Base-by-base conservation (phyloP, 257 asterid species). In the Handroanthus guayacan region DNA sequence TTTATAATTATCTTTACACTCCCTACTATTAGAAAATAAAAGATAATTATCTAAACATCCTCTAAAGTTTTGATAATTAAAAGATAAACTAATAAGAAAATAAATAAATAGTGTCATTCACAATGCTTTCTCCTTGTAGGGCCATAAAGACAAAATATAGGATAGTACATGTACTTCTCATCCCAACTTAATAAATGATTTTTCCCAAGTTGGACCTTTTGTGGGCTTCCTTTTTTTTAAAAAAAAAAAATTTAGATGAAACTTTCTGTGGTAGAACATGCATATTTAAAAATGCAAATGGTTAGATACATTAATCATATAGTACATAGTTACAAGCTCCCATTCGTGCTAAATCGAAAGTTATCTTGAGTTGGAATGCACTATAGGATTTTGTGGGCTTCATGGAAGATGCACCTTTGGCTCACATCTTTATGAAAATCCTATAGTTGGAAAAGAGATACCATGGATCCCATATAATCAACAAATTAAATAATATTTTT, bases 331-430 rank as follows among this genome's bases (percentile, higher is more conserved):
- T 62, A 75, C 74, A 44, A 54, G 5, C 43, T 11, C 47, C 65
- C 72, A 74, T 50, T 38, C 51, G 45, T 74, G 62, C 72, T 51
- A 37, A 47, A 5, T 36, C 11, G 64, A 74, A 16, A 20, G 37
- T 9, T 55, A 34, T 55, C 52, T 13, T 5, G 52, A 75, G 68
- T 76, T 65, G 74, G 80, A 45, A 62, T 67, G 69, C 75, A 67
- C 75, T 56, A 43, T 5, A 68, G 11, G 39, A 45, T 67, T 56
- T 67, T 56, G 80, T 76, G 79, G 79, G 73, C 57, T 75, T 75
- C 66, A 17, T 38, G 18, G 48, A 75, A 75, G 78, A 75, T 75
- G 72, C 6, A 63, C 31, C 13, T 5, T 63, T 62, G 10, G 34
- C 51, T 63, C 36, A 63, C 36, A 63, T 63, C 69, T 63, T 63